Conservation (phyloP, 495 filamentous ascomycete species). For the Podospora anserina region DNA sequence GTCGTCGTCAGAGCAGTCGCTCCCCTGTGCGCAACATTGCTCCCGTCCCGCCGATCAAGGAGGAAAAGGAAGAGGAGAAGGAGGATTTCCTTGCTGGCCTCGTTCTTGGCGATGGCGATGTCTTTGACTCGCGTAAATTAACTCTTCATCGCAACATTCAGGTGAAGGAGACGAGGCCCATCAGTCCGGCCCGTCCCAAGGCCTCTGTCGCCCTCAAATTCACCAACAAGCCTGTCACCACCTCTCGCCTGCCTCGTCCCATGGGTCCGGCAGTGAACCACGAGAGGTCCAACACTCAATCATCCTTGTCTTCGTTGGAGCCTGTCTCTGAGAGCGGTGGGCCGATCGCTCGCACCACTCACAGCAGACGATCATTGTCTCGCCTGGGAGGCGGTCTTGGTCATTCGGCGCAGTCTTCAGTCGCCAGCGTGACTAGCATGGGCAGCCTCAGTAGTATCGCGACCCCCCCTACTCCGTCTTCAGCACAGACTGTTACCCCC, state of each 20-base stretch:
- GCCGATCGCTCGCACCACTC: constrained; percentile 53
- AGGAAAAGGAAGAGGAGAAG: constrained; percentile 44
- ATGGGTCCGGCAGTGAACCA: constrained; percentile 55
- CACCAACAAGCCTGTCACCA: constrained; percentile 62
- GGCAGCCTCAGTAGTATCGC: constrained; percentile 31
- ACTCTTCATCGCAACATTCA: constrained; percentile 93
- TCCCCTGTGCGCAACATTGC: constrained; percentile 40
- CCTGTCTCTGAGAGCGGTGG: constrained; percentile 90
- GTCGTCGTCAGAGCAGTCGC: constrained; percentile 56
- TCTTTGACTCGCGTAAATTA: constrained; percentile 73
- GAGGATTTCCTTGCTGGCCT: constrained; percentile 87
- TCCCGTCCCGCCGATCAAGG: constrained; percentile 30
- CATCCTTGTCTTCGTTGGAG: constrained; percentile 61
- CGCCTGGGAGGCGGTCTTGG: constrained; percentile 44
- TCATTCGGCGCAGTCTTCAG: constrained; percentile 65
- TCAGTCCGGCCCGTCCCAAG: constrained; percentile 63
- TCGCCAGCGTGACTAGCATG: constrained; percentile 41
- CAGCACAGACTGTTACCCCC: constrained; percentile 52
- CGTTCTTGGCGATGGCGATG: constrained; percentile 78
- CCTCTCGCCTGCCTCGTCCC: constrained; percentile 58
- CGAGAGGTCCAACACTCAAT: constrained; percentile 60
- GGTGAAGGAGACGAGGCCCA: constrained; percentile 65
- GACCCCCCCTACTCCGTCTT: constrained; percentile 58
- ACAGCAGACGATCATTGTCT: constrained; percentile 57
- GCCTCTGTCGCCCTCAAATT: constrained; percentile 85